These are phyloP conservation scores for Peronospora belbahrii DNA, from an alignment of 352 stramenopile genomes.

Conservation along the genomic window DNA sequence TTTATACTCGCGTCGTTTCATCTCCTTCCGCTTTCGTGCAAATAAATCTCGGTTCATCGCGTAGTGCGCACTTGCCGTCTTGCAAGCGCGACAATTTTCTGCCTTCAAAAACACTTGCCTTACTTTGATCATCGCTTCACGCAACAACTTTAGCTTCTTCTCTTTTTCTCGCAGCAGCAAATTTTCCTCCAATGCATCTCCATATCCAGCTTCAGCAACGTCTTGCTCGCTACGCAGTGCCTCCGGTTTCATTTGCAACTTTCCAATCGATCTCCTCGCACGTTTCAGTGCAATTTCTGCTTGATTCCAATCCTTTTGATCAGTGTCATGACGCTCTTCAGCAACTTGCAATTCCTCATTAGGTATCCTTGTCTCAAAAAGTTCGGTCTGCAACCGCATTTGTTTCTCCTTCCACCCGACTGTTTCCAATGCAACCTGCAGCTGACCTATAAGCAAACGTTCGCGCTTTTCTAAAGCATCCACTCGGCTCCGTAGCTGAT, in stretches of 20 bases:
- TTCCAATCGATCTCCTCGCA: conserved; percentile 37
- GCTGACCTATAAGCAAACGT: conserved; percentile 46
- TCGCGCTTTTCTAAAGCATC: conserved; percentile 67
- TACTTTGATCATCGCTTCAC: conserved; percentile 76
- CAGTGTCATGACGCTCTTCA: conserved; percentile 54
- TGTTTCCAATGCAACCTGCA: conserved; percentile 30
- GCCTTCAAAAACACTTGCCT: conserved; percentile 87
- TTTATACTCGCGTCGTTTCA: conserved; percentile 31
- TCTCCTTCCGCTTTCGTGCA: conserved; percentile 29
- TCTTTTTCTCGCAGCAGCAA: conserved; percentile 60
- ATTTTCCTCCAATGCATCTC: conserved; percentile 82
- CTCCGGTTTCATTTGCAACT: conserved; percentile 55
- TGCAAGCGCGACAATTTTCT: conserved; percentile 71
- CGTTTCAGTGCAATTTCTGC: conserved; percentile 48
- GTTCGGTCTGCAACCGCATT: conserved; percentile 17
- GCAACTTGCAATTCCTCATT: conserved; percentile 51
- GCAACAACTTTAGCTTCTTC: conserved; percentile 54
- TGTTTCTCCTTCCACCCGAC: conserved; percentile 23
- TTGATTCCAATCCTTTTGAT: conserved; percentile 67
- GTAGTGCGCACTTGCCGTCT: conserved; percentile 51
- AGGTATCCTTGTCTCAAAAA: conserved; percentile 30
- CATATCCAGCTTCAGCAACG: conserved; percentile 63
- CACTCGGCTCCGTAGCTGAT: conserved; percentile 43
- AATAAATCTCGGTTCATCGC: conserved; percentile 27
- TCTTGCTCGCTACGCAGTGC: conserved; percentile 53